Base-by-base conservation (phyloP, 805 yeast species). In the Pichia scutulata region DNA sequence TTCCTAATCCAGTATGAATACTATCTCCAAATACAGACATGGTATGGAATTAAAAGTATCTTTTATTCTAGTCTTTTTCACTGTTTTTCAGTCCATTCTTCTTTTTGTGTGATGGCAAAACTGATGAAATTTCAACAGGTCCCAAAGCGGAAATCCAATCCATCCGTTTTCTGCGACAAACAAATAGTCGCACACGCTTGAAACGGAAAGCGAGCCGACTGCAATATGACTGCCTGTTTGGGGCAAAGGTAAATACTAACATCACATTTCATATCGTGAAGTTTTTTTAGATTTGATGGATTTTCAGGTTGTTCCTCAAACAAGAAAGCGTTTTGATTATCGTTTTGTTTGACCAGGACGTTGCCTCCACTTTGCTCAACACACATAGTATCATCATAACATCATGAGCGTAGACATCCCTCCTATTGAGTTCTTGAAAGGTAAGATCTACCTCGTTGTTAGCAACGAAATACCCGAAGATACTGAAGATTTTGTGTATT, bases 371-470 rank as follows among this genome's bases (percentile, higher is more conserved):
- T 33, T 33, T 33, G 37, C 37, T 33, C 10, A 9, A 33, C 10
- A 33, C 33, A 5, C 2, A 33, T 5, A 33, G 10, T 3, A 16
- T 24, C 18, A 14, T 18, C 13, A 41, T 14, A 45, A 7, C 7
- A 50, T 43, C 45, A 16, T 24, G n/a, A 46, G 43, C 24, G 44
- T 39, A 39, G 52, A 50, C 18, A 22, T 50, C 10, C 23, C 52
- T 3, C 70, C 72, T 18, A 69, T 69, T 23, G 73, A 69, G 49
- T 69, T 69, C 44, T 55, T 68, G n/a, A 65, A 61, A 62, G 80
- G 78, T 53, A 81, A 95, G 51, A 86, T 92, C 28, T 93, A 93
- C 62, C 78, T 92, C 10, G 97, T 96, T 6, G 95, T 96, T 4
- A 90, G 81, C 64, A 96, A 89, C 63, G 70, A 75, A 55, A 71